Base-by-base conservation (phyloP, 139 green algal species). In the Chlamydomonas sphaeroides region DNA sequence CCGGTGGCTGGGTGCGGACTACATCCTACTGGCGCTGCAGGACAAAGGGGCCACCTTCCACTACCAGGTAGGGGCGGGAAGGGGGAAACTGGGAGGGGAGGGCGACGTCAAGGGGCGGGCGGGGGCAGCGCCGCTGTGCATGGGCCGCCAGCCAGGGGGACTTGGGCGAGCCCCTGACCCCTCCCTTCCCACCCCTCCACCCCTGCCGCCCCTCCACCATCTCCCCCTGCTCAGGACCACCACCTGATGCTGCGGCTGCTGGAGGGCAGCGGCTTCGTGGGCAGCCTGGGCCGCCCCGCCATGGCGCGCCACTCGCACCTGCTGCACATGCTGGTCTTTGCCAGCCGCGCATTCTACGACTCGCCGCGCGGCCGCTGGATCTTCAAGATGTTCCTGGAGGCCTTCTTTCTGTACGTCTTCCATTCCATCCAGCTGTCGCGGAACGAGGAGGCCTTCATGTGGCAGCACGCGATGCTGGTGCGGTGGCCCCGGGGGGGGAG, bases 11-110 rank as follows among this genome's bases (percentile, higher is more conserved):
- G 59, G 59, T 5, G 30, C 59, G 3, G 59, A 66, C 11, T 66
- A 66, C n/a, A 66, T 66, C 59, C 59, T 66, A n/a, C 59, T 66
- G 59, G 59, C 59, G 59, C 59, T 66, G 59, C 59, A 66, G 59
- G 59, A 66, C 30, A 66, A 66, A n/a, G 59, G 59, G 2, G n/a
- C 11, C 59, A 66, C 59, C 59, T 66, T 66, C 59, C 59, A 66
- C 59, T 66, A 66, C 59, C 59, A 66, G 59, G 56, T 62, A 2
- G 18, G 56, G 56, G 56, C 25, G 56, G 15, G 56, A 15, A 25
- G 2, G 51, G 51, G 51, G 56, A 15, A 20, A 3, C 18, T 14
- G 49, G 49, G 49, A 20, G 5, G 49, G 18, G 49, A 2, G 49
- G 49, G 49, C 49, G 49, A 62, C 26, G 51, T 10, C 51, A n/a